These are phyloP conservation scores for Fusarium sp. DNA, from an alignment of 2,329 filamentous ascomycete species.

Conservation along the genomic window DNA sequence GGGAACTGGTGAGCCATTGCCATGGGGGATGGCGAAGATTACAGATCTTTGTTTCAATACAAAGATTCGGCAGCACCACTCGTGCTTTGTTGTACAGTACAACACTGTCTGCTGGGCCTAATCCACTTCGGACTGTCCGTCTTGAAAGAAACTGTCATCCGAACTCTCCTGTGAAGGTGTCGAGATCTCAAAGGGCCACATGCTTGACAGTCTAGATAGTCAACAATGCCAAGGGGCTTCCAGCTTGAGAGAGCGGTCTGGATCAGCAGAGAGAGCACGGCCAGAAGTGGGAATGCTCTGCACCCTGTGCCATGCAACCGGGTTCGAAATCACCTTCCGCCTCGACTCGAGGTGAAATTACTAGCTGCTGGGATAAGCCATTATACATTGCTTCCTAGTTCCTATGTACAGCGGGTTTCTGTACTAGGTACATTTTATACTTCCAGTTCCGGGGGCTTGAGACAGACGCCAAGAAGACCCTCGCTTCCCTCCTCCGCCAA, in stretches of 20 bases:
- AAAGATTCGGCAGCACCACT: conserved; percentile 10
- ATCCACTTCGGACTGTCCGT: conserved; percentile 30
- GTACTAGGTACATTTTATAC: conserved; percentile 28
- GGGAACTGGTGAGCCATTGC: conserved; percentile 1
- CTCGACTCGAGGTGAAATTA: conserved; percentile 18
- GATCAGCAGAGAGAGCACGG: background rate
- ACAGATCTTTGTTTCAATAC: conserved; percentile 17
- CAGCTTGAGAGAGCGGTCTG: conserved; percentile 19
- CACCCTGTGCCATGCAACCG: conserved; percentile 29
- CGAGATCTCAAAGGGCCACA: conserved; percentile 7
- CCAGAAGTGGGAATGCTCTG: conserved; percentile 27
- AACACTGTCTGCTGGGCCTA: conserved; percentile 5
- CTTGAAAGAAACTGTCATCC: conserved; percentile 14
- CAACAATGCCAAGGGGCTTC: background rate
- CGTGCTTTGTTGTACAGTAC: background rate
- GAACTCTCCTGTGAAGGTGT: conserved; percentile 11
- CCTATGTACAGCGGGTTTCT: conserved; percentile 11
- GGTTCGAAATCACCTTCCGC: conserved; percentile 19
- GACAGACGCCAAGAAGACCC: conserved; percentile 28
- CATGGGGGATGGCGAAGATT: conserved; percentile 32
- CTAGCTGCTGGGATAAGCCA: conserved; percentile 31
- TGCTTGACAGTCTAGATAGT: conserved; percentile 2
- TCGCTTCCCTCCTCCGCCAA: conserved; percentile 30
- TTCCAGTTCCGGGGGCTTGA: conserved; percentile 32
- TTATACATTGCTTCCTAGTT: conserved; percentile 5